Base-by-base conservation (phyloP, 192 early-diverging fungal species). In the Coemansia sp. region DNA sequence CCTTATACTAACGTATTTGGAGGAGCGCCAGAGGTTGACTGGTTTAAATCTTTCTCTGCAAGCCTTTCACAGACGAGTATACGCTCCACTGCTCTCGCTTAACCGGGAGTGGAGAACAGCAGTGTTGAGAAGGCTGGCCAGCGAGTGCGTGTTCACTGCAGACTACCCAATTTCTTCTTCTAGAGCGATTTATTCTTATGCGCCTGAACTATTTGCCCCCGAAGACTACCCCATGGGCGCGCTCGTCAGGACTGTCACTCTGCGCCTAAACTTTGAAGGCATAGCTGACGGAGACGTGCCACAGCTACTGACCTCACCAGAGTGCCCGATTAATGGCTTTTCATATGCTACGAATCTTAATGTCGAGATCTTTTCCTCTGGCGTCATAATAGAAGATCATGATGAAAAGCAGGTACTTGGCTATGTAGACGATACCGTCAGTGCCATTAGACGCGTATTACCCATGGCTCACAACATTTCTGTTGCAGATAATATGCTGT, bases 21-120 rank as follows among this genome's bases (percentile, higher is more conserved):
- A 51, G 16, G 47, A 51, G 47, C 47, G n/a, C n/a, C 47, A 51
- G 20, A 51, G 47, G 47, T n/a, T 51, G 18, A 51, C 47, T 51
- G 47, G 47, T 20, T 0, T 16, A 20, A n/a, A 51, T 5, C 8
- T 51, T 51, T 51, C 47, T 51, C 16, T 20, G 47, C 3, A 18
- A 8, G 47, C 4, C 47, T 22, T 20, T 51, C 20, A 18, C 47
- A 20, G 8, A n/a, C 47, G 47, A 16, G 47, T 51, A 7, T 51
- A 51, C 8, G 47, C 47, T 51, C 47, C 47, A 22, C 20, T 51
- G 16, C 47, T 51, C 9, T 51, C 47, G 16, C 47, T 51, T n/a
- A 51, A 51, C n/a, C 47, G 18, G 20, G 18, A 51, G 47, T 51
- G 47, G 47, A 51, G 47, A n/a, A 20, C 47, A 0, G 47, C n/a